phyloP scores from a whole-genome alignment of 345 rosid species.

The Reutealis trisperma region DNA sequence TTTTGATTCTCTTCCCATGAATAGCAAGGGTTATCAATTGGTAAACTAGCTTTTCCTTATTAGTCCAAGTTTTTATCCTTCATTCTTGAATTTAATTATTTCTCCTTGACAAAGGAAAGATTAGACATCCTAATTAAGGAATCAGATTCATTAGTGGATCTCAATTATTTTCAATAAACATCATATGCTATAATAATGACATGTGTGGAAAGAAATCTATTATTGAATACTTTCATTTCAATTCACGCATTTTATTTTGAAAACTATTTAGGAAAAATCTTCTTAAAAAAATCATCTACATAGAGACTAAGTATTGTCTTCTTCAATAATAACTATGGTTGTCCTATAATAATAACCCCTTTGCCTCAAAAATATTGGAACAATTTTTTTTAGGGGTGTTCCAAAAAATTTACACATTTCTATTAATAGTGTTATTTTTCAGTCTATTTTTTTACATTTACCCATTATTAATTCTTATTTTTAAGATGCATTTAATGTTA shows the following conservation, averaged over 20 bases:
- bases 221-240: background rate
- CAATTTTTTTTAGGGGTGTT: too few relatives aligned
- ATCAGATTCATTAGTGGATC: background rate
- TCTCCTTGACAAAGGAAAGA: background rate
- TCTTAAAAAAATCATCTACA: background rate
- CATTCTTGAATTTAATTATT: background rate
- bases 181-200: background rate
- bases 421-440: too few relatives aligned
- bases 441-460: too few relatives aligned
- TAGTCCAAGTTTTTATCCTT: background rate
- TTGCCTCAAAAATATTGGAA: too few relatives aligned
- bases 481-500: too few relatives aligned
- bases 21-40: background rate
- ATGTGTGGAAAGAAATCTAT: background rate
- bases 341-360: too few relatives aligned
- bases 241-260: background rate
- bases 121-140: background rate
- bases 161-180: background rate
- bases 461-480: too few relatives aligned
- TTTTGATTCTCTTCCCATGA: background rate
- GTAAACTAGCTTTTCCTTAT: background rate
- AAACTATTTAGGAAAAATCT: too few relatives aligned
- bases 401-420: too few relatives aligned
- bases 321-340: too few relatives aligned
- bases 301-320: background rate